Percentiles rank a stretch among this genome's conserved stretches.
Conservation (phyloP, 73 alveolate genomes). For the Tetrahymena elliotti region DNA sequence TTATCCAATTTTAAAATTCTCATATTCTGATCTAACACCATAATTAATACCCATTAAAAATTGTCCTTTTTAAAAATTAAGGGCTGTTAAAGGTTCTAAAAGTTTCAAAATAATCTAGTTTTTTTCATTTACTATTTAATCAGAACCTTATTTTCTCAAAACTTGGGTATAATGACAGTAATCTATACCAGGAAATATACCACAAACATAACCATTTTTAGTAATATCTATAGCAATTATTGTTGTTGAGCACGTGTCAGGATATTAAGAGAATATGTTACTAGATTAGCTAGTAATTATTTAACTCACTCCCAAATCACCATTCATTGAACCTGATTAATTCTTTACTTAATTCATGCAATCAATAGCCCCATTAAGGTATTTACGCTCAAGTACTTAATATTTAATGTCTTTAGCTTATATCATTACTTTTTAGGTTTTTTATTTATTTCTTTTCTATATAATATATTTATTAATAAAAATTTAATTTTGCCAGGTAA, state of each 20-base stretch:
- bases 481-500: too few species aligned
- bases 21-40: background rate
- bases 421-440: background rate
- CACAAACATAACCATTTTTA: background rate
- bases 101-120: background rate
- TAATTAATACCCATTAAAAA: background rate
- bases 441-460: background rate
- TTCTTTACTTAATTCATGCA: background rate
- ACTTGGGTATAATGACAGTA: background rate
- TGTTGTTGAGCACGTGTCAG: background rate
- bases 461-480: background rate
- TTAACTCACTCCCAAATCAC: background rate
- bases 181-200: background rate
- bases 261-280: background rate
- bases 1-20: background rate
- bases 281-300: background rate
- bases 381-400: background rate
- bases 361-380: background rate
- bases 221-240: background rate
- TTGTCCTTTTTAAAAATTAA: background rate
- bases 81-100: background rate
- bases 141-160: background rate
- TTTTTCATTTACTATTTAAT: background rate
- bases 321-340: background rate
- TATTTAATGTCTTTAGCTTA: background rate